Evolutionary conservation across 305 asterid genomes (phyloP), one percentile per base, ranked within the genome.

Genomic region (Ilex paraguariensis): DNA sequence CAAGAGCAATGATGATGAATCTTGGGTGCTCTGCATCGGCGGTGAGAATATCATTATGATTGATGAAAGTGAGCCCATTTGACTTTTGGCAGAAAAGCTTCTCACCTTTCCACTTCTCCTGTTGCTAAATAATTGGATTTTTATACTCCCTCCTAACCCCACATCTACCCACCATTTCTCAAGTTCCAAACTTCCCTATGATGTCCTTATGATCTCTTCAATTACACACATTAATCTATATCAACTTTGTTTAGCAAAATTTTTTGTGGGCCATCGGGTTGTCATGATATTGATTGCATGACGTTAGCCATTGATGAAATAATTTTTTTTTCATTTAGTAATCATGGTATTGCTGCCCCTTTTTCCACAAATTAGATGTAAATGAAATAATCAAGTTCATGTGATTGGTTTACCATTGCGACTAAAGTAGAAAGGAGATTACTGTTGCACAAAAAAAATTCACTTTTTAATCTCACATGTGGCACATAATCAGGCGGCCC

Each of bases 161-260:
- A 81, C 88, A 70, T 66, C 84, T 70, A 82, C 88, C 94, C 88
- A 80, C 90, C 87, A 73, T 71, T 77, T 73, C 84, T 82, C 83
- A 74, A 82, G 79, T 83, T 77, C 86, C 83, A 70, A 82, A 80
- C 79, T 75, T 68, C 65, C 75, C 86, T 73, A 78, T 73, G 45
- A 79, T 85, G 78, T 76, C 76, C 82, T 80, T 82, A 87, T 90
- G 65, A 85, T 90, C 90, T 82, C 97, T 85, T 90, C 93, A 85
- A 73, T 85, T 81, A 68, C 84, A 85, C 87, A 84, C 82, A 85
- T 90, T 84, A 82, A 82, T 85, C 82, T 63, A 78, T 83, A 71
- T 68, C 76, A 60, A 62, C 88, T 82, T 84, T 61, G 66, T 60
- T 66, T 49, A 42, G 79, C 73, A 79, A 78, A 70, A 55, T 44